A percentile compares a stretch with the other conserved stretches of the same genome.
Conservation (phyloP, 345 rosid genomes). For the Aquilaria malaccensis region DNA sequence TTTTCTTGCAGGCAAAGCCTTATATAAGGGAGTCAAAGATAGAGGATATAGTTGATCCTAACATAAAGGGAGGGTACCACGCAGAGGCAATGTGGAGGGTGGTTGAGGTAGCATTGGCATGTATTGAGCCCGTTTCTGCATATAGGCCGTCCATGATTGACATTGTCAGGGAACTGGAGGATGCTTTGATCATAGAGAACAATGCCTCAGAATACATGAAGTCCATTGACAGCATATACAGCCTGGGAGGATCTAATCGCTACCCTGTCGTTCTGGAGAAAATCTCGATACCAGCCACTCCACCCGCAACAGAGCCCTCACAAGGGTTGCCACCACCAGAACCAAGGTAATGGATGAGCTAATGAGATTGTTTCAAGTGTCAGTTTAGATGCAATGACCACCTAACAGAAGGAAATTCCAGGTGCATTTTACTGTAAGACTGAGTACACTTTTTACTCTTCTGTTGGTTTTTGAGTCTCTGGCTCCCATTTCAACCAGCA, state of each 20-base stretch:
- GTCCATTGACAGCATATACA: conserved; percentile 62
- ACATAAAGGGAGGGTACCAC: conserved; percentile 56
- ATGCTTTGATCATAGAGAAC: conserved; percentile 67
- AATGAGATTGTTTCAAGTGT: conserved; percentile 1
- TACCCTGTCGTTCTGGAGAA: conserved; percentile 39
- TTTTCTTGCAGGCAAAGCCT: conserved; percentile 47
- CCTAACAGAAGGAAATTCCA: neutral
- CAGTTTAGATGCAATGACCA: conserved; percentile 12
- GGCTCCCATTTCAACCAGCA: too few relatives aligned
- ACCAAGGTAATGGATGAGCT: conserved; percentile 32
- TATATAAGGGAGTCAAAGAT: conserved; percentile 57
- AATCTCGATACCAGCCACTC: conserved; percentile 25
- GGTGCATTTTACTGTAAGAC: neutral
- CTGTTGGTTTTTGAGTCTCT: neutral
- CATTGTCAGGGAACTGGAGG: conserved; percentile 63
- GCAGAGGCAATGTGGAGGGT: conserved; percentile 80
- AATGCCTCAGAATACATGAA: conserved; percentile 73
- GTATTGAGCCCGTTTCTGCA: conserved; percentile 55
- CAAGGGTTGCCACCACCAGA: conserved; percentile 40
- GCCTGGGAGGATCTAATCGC: conserved; percentile 47
- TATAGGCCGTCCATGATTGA: conserved; percentile 55
- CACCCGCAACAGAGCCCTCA: conserved; percentile 36
- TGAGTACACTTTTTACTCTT: neutral
- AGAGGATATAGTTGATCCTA: conserved; percentile 66
- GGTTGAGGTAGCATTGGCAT: conserved; percentile 64